These are phyloP conservation scores for Endogone sp. DNA, from an alignment of 192 early-diverging fungal genomes.

Conservation along the genomic window DNA sequence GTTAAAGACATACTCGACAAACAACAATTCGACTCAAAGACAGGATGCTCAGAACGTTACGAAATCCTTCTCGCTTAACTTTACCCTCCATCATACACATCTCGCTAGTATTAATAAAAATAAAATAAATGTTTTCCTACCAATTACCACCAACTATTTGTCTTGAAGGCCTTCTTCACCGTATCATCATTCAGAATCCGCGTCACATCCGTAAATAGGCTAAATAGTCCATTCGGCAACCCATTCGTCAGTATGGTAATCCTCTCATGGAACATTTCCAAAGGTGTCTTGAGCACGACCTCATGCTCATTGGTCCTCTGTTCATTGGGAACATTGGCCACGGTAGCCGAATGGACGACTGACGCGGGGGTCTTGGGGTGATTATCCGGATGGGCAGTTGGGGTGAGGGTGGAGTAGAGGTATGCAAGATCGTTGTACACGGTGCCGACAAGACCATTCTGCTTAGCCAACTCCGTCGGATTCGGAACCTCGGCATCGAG, in stretches of 20 bases:
- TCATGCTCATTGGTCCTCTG: neutral
- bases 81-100: too few relatives aligned
- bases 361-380: too few relatives aligned
- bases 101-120: too few relatives aligned
- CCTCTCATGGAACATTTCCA: conserved; percentile 25
- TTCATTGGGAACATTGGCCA: too few relatives aligned
- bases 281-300: conserved; percentile 8
- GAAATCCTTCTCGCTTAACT: too few relatives aligned
- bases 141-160: neutral
- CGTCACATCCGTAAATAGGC: conserved; percentile 5
- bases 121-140: too few relatives aligned
- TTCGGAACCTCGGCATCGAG: neutral
- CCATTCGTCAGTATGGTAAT: neutral
- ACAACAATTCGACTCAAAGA: too few relatives aligned
- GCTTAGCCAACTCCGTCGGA: neutral
- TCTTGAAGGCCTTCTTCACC: conserved; percentile 6
- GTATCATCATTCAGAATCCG: conserved; percentile 6
- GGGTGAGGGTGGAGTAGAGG: neutral
- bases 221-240: conserved; percentile 16
- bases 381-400: neutral
- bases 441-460: neutral
- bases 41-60: too few relatives aligned
- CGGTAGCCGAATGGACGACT: neutral
- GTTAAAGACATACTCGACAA: too few relatives aligned
- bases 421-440: neutral